Evolutionary conservation across 345 rosid genomes (phyloP).

Genomic region (Kernera saxatilis): DNA sequence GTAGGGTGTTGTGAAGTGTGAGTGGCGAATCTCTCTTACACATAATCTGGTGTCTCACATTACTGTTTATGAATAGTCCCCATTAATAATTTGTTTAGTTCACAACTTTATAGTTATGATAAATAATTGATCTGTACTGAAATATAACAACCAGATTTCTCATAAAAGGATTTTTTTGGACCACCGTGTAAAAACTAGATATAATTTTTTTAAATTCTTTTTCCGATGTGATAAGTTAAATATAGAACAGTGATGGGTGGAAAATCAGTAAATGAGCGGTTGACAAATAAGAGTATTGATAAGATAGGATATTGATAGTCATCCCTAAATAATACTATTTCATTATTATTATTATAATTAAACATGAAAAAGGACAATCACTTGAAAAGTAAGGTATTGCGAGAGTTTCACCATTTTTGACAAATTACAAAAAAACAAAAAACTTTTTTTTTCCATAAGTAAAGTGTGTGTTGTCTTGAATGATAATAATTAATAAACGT

Average conservation of each 20-base stretch:
- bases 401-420: slow-evolving; percentile 28
- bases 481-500: not conserved
- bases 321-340: slow-evolving; percentile 14
- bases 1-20: not conserved
- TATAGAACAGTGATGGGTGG: not conserved
- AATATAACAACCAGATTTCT: not conserved
- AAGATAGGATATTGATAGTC: slow-evolving; percentile 7
- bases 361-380: slow-evolving; percentile 14
- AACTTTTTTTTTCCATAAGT: not conserved
- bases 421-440: not conserved
- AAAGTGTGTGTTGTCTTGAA: not conserved
- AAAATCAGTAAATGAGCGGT: slow-evolving; percentile 2
- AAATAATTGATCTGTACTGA: not conserved
- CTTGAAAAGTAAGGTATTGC: slow-evolving; percentile 18
- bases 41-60: slow-evolving; percentile 4
- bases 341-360: not conserved
- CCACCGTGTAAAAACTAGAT: not conserved
- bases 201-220: too few relatives aligned
- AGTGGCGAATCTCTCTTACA: slow-evolving; percentile 4
- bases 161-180: not conserved
- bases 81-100: not conserved
- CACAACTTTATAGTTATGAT: not conserved
- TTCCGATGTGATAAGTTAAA: not conserved
- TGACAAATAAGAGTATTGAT: slow-evolving; percentile 7
- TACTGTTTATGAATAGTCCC: not conserved